phyloP scores from a whole-genome alignment of 2,329 filamentous ascomycete species.

The Curvularia hawaiiensis region DNA sequence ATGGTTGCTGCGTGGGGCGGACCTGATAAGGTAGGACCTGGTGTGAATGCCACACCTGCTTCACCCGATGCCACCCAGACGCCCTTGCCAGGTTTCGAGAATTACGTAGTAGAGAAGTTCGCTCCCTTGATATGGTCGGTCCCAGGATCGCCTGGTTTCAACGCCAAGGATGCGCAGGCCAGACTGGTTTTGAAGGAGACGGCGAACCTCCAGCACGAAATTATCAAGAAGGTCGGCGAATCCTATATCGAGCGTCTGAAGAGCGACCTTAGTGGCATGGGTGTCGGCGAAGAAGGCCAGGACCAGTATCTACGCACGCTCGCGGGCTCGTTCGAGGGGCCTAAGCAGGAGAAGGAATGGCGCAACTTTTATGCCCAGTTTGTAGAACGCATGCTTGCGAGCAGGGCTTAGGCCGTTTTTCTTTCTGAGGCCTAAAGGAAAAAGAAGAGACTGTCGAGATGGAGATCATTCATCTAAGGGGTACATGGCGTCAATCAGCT shows the following conservation, averaged over 20 bases:
- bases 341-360: slow-evolving; percentile 51
- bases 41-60: slow-evolving; percentile 39
- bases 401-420: slow-evolving; percentile 18
- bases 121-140: slow-evolving; percentile 91
- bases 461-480: slow-evolving; percentile 8
- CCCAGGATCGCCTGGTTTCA: slow-evolving; percentile 77
- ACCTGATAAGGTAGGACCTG: slow-evolving; percentile 63
- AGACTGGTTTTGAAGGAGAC: slow-evolving; percentile 89
- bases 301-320: slow-evolving; percentile 64
- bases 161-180: slow-evolving; percentile 84
- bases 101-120: slow-evolving; percentile 87
- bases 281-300: slow-evolving; percentile 67
- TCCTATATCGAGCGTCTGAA: slow-evolving; percentile 75
- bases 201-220: slow-evolving; percentile 82
- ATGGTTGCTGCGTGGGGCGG: slow-evolving; percentile 93
- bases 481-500: slow-evolving; percentile 13
- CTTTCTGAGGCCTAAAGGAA: neutral
- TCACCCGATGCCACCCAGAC: slow-evolving; percentile 58
- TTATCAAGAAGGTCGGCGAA: slow-evolving; percentile 87
- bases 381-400: slow-evolving; percentile 41
- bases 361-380: slow-evolving; percentile 53
- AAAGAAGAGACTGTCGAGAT: slow-evolving; percentile 6
- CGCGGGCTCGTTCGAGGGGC: slow-evolving; percentile 41
- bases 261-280: slow-evolving; percentile 68
- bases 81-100: slow-evolving; percentile 83